Evolutionary conservation across 805 yeast species (phyloP).

Genomic region (Candida nanaspora): DNA sequence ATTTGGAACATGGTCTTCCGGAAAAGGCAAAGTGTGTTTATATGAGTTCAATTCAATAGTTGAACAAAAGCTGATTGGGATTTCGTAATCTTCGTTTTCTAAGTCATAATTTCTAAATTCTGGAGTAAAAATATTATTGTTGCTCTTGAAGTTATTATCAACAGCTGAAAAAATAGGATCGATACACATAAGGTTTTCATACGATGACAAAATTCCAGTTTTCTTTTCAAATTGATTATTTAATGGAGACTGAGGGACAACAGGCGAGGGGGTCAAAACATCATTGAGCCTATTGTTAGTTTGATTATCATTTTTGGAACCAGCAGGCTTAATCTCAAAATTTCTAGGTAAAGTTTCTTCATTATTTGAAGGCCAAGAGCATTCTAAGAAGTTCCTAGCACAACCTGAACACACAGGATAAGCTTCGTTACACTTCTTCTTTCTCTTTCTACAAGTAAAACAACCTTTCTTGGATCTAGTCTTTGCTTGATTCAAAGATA

Average conservation of each 20-base stretch:
- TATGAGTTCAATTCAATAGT: constrained; percentile 18
- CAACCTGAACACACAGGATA: constrained; percentile 28
- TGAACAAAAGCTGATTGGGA: constrained; percentile 21
- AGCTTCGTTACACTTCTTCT: constrained; percentile 29
- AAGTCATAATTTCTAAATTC: background rate
- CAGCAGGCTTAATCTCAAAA: constrained; percentile 17
- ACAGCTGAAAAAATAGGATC: background rate
- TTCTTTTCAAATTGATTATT: too few species aligned
- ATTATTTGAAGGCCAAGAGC: constrained; percentile 24
- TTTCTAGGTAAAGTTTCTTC: constrained; percentile 20
- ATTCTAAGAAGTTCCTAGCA: constrained; percentile 24
- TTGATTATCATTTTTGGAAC: background rate
- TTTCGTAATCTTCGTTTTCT: constrained; percentile 11
- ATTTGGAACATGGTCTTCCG: constrained; percentile 2
- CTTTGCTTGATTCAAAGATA: constrained; percentile 1
- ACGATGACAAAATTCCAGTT: background rate
- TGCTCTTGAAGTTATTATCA: background rate
- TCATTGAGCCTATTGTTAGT: background rate
- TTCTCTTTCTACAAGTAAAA: constrained; percentile 29
- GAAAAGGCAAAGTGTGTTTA: constrained; percentile 11
- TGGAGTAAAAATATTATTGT: too few species aligned
- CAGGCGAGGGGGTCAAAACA: background rate
- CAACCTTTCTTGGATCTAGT: constrained; percentile 28
- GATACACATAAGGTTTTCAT: background rate
- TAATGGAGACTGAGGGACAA: background rate